Conservation (phyloP, 805 yeast genomes). For the Candida easanensis region DNA sequence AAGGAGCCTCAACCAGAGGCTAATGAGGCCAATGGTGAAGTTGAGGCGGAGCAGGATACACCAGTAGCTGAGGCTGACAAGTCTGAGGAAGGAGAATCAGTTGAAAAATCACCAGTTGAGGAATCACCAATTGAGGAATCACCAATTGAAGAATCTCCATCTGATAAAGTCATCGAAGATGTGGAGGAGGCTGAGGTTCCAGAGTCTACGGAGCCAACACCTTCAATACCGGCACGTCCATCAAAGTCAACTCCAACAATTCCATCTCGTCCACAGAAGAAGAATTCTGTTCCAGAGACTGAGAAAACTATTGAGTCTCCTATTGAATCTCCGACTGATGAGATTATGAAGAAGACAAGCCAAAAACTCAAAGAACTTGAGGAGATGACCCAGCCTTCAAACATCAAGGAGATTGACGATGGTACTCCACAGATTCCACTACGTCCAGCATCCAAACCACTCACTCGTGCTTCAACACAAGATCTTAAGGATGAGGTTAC, state of each 20-base stretch:
- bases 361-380: constrained; percentile 10
- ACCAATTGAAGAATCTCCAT: neutral
- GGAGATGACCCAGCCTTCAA: constrained; percentile 3
- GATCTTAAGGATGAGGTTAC: constrained; percentile 12
- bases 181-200: neutral
- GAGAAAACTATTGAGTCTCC: neutral
- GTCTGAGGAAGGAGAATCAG: neutral
- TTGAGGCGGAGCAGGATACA: neutral
- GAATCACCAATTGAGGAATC: neutral
- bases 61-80: neutral
- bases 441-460: constrained; percentile 8
- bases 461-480: constrained; percentile 9
- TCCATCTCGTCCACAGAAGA: neutral
- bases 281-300: too few relatives aligned
- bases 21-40: neutral
- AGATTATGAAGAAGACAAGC: neutral
- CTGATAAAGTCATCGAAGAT: neutral
- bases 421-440: constrained; percentile 5
- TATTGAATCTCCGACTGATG: constrained; percentile 2
- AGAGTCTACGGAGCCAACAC: constrained; percentile 1
- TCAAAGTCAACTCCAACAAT: constrained; percentile 3
- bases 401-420: neutral
- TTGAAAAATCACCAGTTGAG: too few relatives aligned
- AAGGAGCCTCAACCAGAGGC: too few relatives aligned
- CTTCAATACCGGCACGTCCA: constrained; percentile 13